Conservation (phyloP, 2,329 filamentous ascomycete genomes). For the Aspergillus tamarii region DNA sequence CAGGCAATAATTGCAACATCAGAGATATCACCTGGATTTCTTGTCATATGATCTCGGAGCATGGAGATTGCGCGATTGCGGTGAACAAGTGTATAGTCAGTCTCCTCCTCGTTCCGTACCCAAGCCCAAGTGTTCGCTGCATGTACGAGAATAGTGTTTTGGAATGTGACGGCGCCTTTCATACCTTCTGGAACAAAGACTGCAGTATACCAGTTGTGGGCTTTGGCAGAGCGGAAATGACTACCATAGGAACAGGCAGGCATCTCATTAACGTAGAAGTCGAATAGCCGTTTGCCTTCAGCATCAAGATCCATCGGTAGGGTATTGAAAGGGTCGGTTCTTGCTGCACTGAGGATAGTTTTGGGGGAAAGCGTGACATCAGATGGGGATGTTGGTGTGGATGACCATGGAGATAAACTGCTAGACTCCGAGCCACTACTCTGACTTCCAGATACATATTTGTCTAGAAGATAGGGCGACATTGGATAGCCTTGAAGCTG, state of each 20-base stretch:
- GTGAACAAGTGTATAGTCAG: constrained; percentile 34
- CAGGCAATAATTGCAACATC: constrained; percentile 45
- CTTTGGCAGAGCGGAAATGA: constrained; percentile 36
- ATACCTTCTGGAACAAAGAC: constrained; percentile 47
- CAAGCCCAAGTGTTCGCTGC: constrained; percentile 43
- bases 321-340: constrained; percentile 42
- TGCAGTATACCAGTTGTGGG: constrained; percentile 43
- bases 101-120: constrained; percentile 40
- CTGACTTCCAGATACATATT: constrained; percentile 11
- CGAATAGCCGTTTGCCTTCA: constrained; percentile 39
- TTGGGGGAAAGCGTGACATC: constrained; percentile 30
- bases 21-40: constrained; percentile 37
- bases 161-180: constrained; percentile 43
- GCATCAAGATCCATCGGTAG: constrained; percentile 37
- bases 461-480: constrained; percentile 1
- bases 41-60: constrained; percentile 37
- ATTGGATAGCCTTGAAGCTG: not conserved
- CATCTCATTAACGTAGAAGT: constrained; percentile 47
- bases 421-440: constrained; percentile 17
- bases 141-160: constrained; percentile 44
- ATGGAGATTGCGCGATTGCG: constrained; percentile 37
- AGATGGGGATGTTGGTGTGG: constrained; percentile 20
- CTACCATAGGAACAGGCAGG: constrained; percentile 43
- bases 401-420: constrained; percentile 19
- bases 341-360: constrained; percentile 40